phyloP scores from a whole-genome alignment of 495 filamentous ascomycete species.

The Sabuloglossum arenarium region DNA sequence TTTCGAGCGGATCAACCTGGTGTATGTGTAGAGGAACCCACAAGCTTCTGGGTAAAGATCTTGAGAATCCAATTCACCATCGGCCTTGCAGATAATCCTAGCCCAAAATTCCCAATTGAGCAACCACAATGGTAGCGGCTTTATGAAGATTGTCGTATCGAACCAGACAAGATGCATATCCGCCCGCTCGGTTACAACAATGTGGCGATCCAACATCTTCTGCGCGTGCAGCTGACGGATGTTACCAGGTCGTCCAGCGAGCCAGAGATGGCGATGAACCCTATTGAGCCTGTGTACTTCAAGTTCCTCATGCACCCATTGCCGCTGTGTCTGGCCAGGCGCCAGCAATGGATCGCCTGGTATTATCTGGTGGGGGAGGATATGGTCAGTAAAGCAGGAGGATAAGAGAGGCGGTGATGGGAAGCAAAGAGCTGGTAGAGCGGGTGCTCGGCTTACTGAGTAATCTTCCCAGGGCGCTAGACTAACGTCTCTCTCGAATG shows the following conservation, averaged over 20 bases:
- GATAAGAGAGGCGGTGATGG: conserved; percentile 3
- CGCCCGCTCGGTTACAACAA: neutral
- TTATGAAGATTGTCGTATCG: neutral
- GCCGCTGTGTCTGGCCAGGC: neutral
- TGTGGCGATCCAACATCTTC: neutral
- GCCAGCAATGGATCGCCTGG: neutral
- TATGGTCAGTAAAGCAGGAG: neutral
- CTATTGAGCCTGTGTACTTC: neutral
- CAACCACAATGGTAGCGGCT: neutral
- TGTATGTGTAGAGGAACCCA: conserved; percentile 1
- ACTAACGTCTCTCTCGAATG: neutral
- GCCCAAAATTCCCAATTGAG: neutral
- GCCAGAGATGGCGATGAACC: neutral
- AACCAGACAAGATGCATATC: conserved; percentile 1
- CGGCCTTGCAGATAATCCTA: neutral
- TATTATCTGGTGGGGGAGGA: neutral
- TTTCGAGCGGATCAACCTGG: neutral
- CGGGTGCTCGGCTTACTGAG: neutral
- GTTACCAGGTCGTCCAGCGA: neutral
- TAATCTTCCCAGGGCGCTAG: neutral
- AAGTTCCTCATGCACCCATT: neutral
- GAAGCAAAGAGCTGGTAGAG: neutral
- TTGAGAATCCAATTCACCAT: neutral
- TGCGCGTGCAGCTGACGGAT: neutral
- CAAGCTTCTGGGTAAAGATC: neutral